A percentile compares a stretch with the other conserved stretches of the same genome.
phyloP scores from a whole-genome alignment of 2,329 filamentous ascomycete species.

The Trichoderma atrobrunneum region DNA sequence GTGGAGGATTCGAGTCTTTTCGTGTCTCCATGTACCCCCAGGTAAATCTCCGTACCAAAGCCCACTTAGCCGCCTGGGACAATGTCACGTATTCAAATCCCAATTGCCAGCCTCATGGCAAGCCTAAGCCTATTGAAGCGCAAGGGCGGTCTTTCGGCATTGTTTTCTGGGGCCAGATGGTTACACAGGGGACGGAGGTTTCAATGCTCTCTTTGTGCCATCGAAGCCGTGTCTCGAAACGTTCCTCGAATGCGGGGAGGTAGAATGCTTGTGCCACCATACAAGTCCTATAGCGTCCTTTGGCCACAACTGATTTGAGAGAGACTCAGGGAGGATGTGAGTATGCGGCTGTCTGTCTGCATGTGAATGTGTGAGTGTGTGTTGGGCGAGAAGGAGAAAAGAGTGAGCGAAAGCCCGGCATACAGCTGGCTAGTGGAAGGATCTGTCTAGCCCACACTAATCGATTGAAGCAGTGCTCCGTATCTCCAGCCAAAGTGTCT shows the following conservation, averaged over 20 bases:
- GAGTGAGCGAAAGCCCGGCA: neutral
- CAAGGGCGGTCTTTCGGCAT: constrained; percentile 4
- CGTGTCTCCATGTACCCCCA: neutral
- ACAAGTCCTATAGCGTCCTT: neutral
- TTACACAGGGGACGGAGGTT: neutral
- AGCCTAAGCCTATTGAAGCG: neutral
- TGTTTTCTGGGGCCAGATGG: neutral
- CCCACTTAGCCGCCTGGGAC: neutral
- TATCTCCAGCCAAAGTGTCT: neutral
- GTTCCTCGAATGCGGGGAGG: neutral
- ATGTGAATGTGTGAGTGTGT: neutral
- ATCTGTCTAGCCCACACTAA: neutral
- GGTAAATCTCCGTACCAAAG: constrained; percentile 15
- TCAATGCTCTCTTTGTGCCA: neutral
- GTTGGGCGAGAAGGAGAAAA: neutral
- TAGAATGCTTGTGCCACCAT: neutral
- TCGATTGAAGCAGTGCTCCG: neutral
- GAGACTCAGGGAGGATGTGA: neutral
- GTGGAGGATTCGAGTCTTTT: neutral
- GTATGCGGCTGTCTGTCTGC: neutral
- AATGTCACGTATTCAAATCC: constrained; percentile 2
- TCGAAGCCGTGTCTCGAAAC: neutral
- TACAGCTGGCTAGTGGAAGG: neutral
- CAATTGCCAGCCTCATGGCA: constrained; percentile 8
- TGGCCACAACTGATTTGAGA: neutral